Base-by-base conservation (phyloP, 148 eudicot genomes). In the Heliamphora exappendiculata region DNA sequence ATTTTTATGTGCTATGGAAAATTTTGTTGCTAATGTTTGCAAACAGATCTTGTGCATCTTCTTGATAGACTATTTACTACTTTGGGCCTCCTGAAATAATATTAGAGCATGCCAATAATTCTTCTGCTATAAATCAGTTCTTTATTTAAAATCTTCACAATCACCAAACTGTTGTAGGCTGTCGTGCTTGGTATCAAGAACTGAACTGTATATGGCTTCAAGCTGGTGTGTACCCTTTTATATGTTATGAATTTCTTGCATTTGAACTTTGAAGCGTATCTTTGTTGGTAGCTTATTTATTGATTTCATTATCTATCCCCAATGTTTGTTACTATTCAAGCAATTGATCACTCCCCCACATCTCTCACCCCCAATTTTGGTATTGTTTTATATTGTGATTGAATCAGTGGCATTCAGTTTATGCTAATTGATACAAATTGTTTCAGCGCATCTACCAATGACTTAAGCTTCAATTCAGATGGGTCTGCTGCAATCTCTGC, bases 401-500 rank as follows among this genome's bases (percentile, higher is more conserved):
- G 58, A 49, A 33, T 41, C 7, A 59, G 41, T 71, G 39, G 22
- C 26, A 24, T 2, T 31, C 7, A 2, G 31, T 12, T 41, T 49
- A 16, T 49, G 41, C 83, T 65, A 70, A 84, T 49, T 13, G 36
- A 4, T 7, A 29, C 26, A 53, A 62, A 37, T 50, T 68, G 22
- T 79, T 78, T 57, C 86, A 95, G 98, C 45, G 85, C 85, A 63
- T 74, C 93, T 60, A 62, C 81, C 47, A 87, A 75, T 78, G 83
- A 83, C 62, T 70, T 86, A 79, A 68, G 87, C 63, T 76, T 95
- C 63, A 92, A 89, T 79, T 88, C 91, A 47, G 99, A 95, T 83
- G 99, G 99, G n/a, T 95, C 99, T 74, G 99, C 99, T 36, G 93
- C 88, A 41, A 89, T 92, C 68, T 97, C 99, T 82, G 88, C 90